Percentiles rank a stretch among this genome's conserved stretches.
Conservation (phyloP, 805 yeast genomes). For the Candida incommunis region DNA sequence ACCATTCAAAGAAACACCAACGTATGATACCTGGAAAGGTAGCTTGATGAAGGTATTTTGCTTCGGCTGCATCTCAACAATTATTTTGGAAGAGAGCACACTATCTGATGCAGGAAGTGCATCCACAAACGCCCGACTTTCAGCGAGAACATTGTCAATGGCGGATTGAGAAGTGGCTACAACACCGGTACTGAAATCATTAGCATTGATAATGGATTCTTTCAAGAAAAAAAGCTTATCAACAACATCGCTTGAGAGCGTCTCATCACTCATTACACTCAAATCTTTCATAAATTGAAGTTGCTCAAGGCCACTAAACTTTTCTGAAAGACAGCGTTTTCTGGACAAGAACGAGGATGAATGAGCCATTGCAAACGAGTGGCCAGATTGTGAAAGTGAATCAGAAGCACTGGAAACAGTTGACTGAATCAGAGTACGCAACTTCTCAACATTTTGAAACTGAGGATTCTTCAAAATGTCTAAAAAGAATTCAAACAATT, state of each 20-base stretch:
- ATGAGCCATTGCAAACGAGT: constrained; percentile 58
- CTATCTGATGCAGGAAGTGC: background rate
- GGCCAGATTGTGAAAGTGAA: constrained; percentile 77
- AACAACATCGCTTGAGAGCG: constrained; percentile 37
- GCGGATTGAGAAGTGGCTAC: constrained; percentile 24
- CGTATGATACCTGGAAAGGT: constrained; percentile 82
- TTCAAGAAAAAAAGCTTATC: constrained; percentile 34
- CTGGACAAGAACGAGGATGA: constrained; percentile 52
- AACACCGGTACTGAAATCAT: constrained; percentile 21
- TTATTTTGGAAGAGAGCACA: constrained; percentile 13
- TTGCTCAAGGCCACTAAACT: constrained; percentile 63
- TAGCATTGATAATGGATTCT: constrained; percentile 27
- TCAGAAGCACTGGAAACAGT: constrained; percentile 67
- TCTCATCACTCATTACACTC: constrained; percentile 35
- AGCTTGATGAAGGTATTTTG: constrained; percentile 41
- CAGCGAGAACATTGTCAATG: background rate
- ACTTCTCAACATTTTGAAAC: constrained; percentile 50
- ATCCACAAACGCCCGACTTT: background rate
- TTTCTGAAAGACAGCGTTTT: constrained; percentile 46
- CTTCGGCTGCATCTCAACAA: constrained; percentile 1
- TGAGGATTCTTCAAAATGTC: constrained; percentile 60
- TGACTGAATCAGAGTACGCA: constrained; percentile 58
- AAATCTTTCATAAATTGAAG: constrained; percentile 53
- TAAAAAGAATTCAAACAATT: constrained; percentile 50
- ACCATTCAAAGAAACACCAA: constrained; percentile 55